Evolutionary conservation across 1,284 basidiomycete species (phyloP), one percentile per base, ranked within the genome.

Genomic region (Leccinum cinnamomeum): DNA sequence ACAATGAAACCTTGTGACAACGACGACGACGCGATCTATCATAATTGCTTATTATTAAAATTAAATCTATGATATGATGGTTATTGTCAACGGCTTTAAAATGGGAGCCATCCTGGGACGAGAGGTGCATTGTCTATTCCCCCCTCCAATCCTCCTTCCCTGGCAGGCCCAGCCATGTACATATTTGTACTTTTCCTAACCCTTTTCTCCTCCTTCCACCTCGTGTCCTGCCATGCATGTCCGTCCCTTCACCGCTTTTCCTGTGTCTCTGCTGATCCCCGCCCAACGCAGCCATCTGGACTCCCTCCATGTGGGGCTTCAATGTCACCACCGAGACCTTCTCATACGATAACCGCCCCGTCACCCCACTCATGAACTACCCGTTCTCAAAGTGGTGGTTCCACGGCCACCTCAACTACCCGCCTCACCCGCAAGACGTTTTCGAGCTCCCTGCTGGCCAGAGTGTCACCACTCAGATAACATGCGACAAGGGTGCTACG

Each of bases 341-440:
- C 20, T 0, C 11, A 39, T 75, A 73, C 56, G 73, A 74, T 16
- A 77, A 78, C 62, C 74, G 77, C 14, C 74, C 76, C 33, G 76
- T 77, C 8, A 64, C 62, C 0, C 80, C 79, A 0, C 72, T 81
- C 12, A 51, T 57, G 59, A 7, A 76, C 18, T 51, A 71, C 46
- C 3, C 73, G 0, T 82, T 80, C 66, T 50, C 67, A 25, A 28
- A 79, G 7, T 82, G 81, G 81, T 82, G 81, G 81, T 81, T 81
- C 66, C 79, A 80, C 44, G 65, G 65, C 7, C 72, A 73, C 60
- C 67, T 74, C 6, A 62, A 6, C n/a, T 65, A 76, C 48, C 79
- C 79, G 0, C 79, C 79, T 1, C 69, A 74, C 61, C 58, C 67
- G 3, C 65, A 72, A 1, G 76, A 79, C 64, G 70, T 79, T 60